Base-by-base conservation (phyloP, 768 basidiomycete genomes). In the Cystofilobasidium capitatum region DNA sequence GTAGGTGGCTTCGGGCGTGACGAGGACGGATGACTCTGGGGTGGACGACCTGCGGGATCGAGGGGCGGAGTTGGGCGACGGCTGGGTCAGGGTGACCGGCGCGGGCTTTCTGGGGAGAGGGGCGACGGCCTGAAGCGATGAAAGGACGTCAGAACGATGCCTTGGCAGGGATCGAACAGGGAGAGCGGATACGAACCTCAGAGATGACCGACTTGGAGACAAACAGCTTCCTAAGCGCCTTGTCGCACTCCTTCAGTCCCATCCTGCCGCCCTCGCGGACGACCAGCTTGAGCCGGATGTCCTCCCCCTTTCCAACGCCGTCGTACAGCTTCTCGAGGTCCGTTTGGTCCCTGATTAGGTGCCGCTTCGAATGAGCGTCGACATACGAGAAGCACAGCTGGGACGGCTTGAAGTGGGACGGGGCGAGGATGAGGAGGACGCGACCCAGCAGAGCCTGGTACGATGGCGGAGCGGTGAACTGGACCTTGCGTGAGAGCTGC, bases 401-500 rank as follows among this genome's bases (percentile, higher is more conserved):
- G 24, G 7, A 9, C n/a, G 49, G n/a, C 49, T 2, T 2, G 6
- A 51, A 20, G 12, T 4, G 49, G 24, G 49, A 51, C 6, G 49
- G 49, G 2, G 49, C 49, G 17, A 51, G 49, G 17, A 51, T n/a
- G 49, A 12, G 16, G 24, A 12, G 22, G 49, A 51, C 24, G n/a
- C 49, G 22, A 29, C 4, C 49, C 6, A 51, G 12, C 8, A 51
- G 49, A 4, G 9, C 16, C 10, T n/a, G 24, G n/a, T 29, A 51
- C 4, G 49, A 29, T 20, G 49, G 49, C 24, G 49, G 49, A 2
- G 49, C 4, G 49, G 49, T 20, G 24, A 51, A 51, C 24, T 6
- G 13, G 9, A 51, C 7, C 49, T 51, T 51, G 49, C 49, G 49
- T 20, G 49, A 51, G 49, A 51, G 49, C 49, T 51, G 49, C 49